Conservation (phyloP, 352 stramenopile genomes). For the Pythium phragmiticola region DNA sequence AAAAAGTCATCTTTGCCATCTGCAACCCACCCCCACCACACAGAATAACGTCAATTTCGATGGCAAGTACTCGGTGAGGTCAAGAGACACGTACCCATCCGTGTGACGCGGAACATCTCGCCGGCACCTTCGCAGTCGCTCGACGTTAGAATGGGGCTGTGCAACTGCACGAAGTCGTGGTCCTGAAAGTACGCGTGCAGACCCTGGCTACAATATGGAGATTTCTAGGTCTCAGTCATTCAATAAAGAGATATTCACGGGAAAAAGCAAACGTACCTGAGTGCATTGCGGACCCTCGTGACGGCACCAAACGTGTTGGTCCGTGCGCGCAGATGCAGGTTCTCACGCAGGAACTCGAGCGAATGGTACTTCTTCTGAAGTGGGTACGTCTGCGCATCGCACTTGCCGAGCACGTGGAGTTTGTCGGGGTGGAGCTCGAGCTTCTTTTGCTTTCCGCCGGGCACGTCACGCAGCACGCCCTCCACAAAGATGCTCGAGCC, state of each 20-base stretch:
- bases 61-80: constrained; percentile 8
- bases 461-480: constrained; percentile 88
- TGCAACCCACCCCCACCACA: constrained; percentile 15
- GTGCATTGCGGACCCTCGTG: constrained; percentile 91
- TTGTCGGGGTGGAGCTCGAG: constrained; percentile 89
- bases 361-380: constrained; percentile 99
- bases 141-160: constrained; percentile 96
- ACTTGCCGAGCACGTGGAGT: constrained; percentile 90
- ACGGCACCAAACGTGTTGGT: constrained; percentile 97
- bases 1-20: constrained; percentile 95
- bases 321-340: constrained; percentile 94
- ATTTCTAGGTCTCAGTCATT: too few species aligned
- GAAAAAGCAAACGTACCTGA: constrained; percentile 45
- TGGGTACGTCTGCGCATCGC: constrained; percentile 92
- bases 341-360: constrained; percentile 96
- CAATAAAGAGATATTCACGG: too few species aligned
- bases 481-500: constrained; percentile 91
- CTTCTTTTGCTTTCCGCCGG: constrained; percentile 85
- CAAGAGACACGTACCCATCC: constrained; percentile 44
- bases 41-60: constrained; percentile 12
- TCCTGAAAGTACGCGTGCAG: constrained; percentile 76
- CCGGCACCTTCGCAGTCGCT: constrained; percentile 98
- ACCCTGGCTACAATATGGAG: constrained; percentile 36
- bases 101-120: constrained; percentile 96
- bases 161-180: constrained; percentile 73